Evolutionary conservation across 176 grass and related monocot species (phyloP), one percentile per base, ranked within the genome.

Genomic region (Cenchrus purpureus): DNA sequence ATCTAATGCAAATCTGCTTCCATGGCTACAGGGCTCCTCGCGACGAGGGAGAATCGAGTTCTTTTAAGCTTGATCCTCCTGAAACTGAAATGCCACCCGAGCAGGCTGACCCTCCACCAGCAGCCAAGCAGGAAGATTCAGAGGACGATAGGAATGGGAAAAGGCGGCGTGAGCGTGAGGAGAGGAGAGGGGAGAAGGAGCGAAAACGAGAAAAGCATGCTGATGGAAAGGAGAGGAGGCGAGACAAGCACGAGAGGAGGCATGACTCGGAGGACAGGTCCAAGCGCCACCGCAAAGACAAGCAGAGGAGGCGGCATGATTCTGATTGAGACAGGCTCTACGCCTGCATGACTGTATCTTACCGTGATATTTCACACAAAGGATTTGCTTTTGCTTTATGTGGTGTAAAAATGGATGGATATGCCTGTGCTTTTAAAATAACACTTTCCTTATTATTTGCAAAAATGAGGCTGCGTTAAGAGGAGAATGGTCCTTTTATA

Each of bases 271-370:
- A 89, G 19, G 79, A 95, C 67, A 83, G 75, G 17, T 54, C 61
- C 20, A 90, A 83, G 79, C 83, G 79, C 84, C 92, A 79, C 13
- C 83, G 73, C 78, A 93, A 91, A 69, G 91, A 93, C 58, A 95
- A 94, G 83, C 83, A 86, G 42, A 95, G 84, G 84, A 85, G 88
- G 77, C 78, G 91, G 71, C 95, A 90, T 65, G 91, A 98, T 80
- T 93, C 91, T 4, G 78, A 88, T 85, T 89, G 85, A 65, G 79
- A 32, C 22, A 6, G 10, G 49, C 15, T 51, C 0, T 76, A 43
- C 60, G 37, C 29, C 76, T 64, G 16, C 48, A 75, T 68, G 29
- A 44, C 13, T 77, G 50, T 75, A 65, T 43, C 45, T 4, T 78
- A 22, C 63, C 40, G 8, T 6, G 12, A 49, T 51, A 60, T 84